Conservation (phyloP, 768 basidiomycete species). For the Holtermanniella nyarrowii region DNA sequence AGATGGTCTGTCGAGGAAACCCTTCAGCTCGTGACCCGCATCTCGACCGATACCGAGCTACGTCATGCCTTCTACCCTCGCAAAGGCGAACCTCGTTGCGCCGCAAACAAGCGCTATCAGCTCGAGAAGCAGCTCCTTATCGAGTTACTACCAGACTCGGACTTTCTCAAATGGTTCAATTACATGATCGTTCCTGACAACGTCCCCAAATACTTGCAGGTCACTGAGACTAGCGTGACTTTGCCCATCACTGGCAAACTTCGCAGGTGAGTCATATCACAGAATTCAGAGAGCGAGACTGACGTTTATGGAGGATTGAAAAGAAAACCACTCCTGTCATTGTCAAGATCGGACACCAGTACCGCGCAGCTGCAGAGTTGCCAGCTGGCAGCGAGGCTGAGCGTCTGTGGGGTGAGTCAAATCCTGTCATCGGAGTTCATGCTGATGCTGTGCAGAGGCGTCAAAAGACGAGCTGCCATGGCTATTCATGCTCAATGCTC, state of each 20-base stretch:
- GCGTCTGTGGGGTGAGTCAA: neutral
- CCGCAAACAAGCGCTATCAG: neutral
- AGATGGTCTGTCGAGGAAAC: neutral
- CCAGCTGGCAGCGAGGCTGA: neutral
- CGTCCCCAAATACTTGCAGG: neutral
- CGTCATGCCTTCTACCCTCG: neutral
- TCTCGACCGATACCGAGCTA: neutral
- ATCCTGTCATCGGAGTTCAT: neutral
- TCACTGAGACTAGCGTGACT: neutral
- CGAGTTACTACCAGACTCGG: neutral
- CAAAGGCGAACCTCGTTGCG: neutral
- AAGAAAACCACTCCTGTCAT: neutral
- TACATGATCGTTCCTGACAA: neutral
- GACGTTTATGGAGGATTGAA: neutral
- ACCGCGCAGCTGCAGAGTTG: neutral
- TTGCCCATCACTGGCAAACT: neutral
- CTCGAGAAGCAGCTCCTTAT: neutral
- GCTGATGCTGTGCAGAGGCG: neutral
- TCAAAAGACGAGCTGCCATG: neutral
- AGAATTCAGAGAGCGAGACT: neutral
- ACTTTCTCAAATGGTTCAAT: neutral
- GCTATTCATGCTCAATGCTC: no score
- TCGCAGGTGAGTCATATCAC: neutral
- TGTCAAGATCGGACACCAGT: neutral
- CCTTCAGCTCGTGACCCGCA: neutral